phyloP scores from a whole-genome alignment of 208 protist genomes.

The Naegleria lovaniensis region DNA sequence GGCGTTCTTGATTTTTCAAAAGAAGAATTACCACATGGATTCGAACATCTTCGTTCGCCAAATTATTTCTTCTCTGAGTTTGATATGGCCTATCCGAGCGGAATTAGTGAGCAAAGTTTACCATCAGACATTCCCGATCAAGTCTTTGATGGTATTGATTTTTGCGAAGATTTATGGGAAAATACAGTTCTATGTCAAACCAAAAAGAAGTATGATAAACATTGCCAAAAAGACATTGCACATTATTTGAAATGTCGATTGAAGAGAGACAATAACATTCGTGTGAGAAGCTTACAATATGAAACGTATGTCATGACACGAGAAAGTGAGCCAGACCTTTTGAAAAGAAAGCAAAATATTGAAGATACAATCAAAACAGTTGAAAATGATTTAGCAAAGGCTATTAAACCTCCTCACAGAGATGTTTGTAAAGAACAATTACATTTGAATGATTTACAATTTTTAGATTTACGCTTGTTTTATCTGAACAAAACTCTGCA shows the following conservation, averaged over 20 bases:
- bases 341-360: background rate
- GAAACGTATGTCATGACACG: background rate
- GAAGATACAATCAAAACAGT: background rate
- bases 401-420: background rate
- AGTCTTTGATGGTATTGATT: background rate
- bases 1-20: background rate
- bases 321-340: background rate
- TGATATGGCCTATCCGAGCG: background rate
- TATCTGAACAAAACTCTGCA: background rate
- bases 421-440: background rate
- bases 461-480: background rate
- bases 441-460: slow-evolving; percentile 8
- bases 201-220: background rate
- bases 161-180: background rate
- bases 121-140: background rate
- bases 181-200: background rate
- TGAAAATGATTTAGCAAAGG: background rate
- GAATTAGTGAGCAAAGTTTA: background rate
- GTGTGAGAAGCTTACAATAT: background rate
- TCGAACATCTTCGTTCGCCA: background rate
- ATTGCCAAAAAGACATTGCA: background rate
- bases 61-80: slow-evolving; percentile 9
- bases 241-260: background rate
- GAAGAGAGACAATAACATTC: background rate
- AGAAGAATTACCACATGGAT: background rate